Conservation (phyloP, 139 green algal species). For the Ostreobium quekettii region DNA sequence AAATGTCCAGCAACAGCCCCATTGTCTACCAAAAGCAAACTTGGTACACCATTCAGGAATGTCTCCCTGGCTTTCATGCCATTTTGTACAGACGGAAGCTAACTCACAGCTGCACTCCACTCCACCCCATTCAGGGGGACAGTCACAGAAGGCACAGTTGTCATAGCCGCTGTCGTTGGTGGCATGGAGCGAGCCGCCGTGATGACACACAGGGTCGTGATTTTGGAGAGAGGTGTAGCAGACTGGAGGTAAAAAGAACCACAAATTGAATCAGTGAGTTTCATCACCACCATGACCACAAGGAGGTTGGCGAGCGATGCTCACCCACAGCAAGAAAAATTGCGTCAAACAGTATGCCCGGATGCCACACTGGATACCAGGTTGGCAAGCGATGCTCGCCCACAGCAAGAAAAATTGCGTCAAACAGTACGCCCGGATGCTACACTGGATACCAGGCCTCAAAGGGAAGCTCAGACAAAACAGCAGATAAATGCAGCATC, state of each 20-base stretch:
- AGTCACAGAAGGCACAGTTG: slow-evolving; percentile 46
- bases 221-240: slow-evolving; percentile 4
- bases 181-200: slow-evolving; percentile 44
- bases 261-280: background rate
- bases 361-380: no score
- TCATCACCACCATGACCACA: no score
- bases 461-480: no score
- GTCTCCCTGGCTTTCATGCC: no score
- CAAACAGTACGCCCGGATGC: no score
- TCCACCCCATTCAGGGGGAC: slow-evolving; percentile 39
- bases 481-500: no score
- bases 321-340: no score
- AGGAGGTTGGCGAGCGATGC: no score
- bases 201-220: slow-evolving; percentile 38
- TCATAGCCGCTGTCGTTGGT: slow-evolving; percentile 30
- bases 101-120: slow-evolving; percentile 42
- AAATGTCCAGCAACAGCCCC: background rate
- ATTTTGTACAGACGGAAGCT: background rate
- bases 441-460: no score
- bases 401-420: no score
- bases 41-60: background rate
- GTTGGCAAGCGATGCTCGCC: no score
- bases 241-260: slow-evolving; percentile 2
- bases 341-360: no score
- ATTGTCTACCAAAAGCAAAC: background rate